These are phyloP conservation scores for Zhuliangozyma parablackwelliae DNA, from an alignment of 1,139 yeast species.

Conservation along the genomic window DNA sequence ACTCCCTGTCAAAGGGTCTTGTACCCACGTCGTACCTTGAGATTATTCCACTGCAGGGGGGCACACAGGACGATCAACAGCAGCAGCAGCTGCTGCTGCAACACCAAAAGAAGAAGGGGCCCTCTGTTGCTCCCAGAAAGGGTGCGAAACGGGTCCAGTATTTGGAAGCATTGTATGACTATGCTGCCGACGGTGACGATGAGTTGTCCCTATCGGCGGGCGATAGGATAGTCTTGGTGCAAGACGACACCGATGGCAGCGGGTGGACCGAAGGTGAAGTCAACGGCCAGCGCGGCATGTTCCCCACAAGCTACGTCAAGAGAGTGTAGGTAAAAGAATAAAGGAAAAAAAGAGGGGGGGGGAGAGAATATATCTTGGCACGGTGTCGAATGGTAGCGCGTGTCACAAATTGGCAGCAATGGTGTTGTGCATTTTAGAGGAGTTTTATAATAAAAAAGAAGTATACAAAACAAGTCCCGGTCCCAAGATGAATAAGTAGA, in stretches of 20 bases:
- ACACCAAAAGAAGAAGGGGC: constrained; percentile 51
- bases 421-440: no score
- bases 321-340: constrained; percentile 17
- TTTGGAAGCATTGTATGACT: constrained; percentile 75
- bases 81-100: not conserved
- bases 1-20: constrained; percentile 53
- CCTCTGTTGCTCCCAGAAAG: constrained; percentile 78
- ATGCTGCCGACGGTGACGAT: constrained; percentile 76
- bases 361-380: no score
- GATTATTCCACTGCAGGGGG: constrained; percentile 18
- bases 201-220: constrained; percentile 73
- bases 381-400: no score
- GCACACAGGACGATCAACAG: constrained; percentile 6
- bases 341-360: no score
- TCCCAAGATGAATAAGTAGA: no score
- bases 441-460: no score
- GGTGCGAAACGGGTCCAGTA: constrained; percentile 65
- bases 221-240: constrained; percentile 61
- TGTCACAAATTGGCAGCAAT: no score
- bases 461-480: no score
- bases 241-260: constrained; percentile 74
- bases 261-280: constrained; percentile 97
- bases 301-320: constrained; percentile 75
- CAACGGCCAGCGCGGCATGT: constrained; percentile 67
- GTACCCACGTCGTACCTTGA: constrained; percentile 87